These are phyloP conservation scores for Umbelopsis isabellina DNA, from an alignment of 192 early-diverging fungal species.

Conservation along the genomic window DNA sequence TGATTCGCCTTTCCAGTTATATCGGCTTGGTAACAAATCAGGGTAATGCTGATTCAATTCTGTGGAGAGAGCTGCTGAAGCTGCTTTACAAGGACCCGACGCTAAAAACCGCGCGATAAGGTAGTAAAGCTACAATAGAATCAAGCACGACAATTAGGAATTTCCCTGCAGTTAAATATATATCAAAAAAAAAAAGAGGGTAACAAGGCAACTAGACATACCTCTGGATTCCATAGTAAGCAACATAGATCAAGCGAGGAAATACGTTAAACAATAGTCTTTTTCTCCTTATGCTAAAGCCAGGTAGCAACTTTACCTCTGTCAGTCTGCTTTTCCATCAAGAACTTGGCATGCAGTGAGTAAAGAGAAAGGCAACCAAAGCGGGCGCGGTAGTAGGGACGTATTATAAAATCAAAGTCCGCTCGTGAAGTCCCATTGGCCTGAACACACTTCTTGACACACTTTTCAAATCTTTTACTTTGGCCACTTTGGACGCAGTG, in stretches of 20 bases:
- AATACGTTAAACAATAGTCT: not conserved
- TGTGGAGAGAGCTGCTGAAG: conserved; percentile 53
- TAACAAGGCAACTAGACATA: not conserved
- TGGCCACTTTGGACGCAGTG: too few relatives aligned
- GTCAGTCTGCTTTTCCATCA: conserved; percentile 17
- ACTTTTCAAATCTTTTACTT: not conserved
- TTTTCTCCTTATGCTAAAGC: not conserved
- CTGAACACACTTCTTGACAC: conserved; percentile 17
- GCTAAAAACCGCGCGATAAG: conserved; percentile 73
- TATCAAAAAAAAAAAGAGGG: conserved; percentile 13
- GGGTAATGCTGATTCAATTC: conserved; percentile 48
- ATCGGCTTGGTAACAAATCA: conserved; percentile 63
- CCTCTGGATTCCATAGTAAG: not conserved
- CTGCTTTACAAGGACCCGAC: conserved; percentile 55
- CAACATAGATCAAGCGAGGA: not conserved
- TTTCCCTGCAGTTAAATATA: not conserved
- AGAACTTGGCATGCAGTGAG: conserved; percentile 13
- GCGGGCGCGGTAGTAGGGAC: not conserved
- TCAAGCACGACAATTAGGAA: not conserved
- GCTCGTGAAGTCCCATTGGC: not conserved
- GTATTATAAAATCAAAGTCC: conserved; percentile 22
- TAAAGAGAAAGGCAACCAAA: not conserved
- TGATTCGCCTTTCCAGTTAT: conserved; percentile 70
- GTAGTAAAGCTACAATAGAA: conserved; percentile 62
- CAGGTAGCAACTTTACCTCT: conserved; percentile 2